Evolutionary conservation across 805 yeast species (phyloP), one percentile per base, ranked within the genome.

Genomic region (Kluyveromyces nonfermentans): DNA sequence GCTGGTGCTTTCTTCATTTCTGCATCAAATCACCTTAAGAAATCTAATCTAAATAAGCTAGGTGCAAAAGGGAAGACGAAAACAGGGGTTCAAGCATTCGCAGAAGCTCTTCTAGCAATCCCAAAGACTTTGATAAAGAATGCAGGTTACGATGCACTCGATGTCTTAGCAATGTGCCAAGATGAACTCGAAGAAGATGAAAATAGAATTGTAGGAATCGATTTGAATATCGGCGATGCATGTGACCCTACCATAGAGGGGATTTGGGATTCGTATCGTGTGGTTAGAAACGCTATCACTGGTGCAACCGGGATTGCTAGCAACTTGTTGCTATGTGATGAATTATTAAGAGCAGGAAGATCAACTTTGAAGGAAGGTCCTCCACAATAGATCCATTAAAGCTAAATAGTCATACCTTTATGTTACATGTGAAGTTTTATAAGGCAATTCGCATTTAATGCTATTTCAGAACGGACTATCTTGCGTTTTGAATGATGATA

Each of bases 1-100:
- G 99, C 93, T 1, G 99, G 99, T 45, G 93, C 97, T 1, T 93
- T 84, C 65, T 94, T 81, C 69, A 71, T 93, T 58, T 81, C 94
- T 43, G 86, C 90, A 46, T 76, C 87, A 42, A 74, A 79, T 55
- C 75, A 85, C 57, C 70, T 88, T 51, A 66, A 70, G 44, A 68
- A 68, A 47, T 46, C 59, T 15, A 71, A 73, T 46, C 66, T 73
- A 53, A 71, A 77, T 41, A 75, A 75, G 51, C 60, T 77, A 37
- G 74, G 79, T 45, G 76, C 78, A 41, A 85, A 82, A 64, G 97
- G 98, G 46, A 84, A 85, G 64, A 75, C 79, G 49, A 85, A 88
- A 65, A 79, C 93, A 7, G 99, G 99, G 52, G 76, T 90, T 43
- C 81, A 80, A 60, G 96, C 97, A 0, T 93, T 87, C 65, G 85